These are phyloP conservation scores for Scheffersomyces stipitis DNA, from an alignment of 805 yeast genomes.

Conservation along the genomic window DNA sequence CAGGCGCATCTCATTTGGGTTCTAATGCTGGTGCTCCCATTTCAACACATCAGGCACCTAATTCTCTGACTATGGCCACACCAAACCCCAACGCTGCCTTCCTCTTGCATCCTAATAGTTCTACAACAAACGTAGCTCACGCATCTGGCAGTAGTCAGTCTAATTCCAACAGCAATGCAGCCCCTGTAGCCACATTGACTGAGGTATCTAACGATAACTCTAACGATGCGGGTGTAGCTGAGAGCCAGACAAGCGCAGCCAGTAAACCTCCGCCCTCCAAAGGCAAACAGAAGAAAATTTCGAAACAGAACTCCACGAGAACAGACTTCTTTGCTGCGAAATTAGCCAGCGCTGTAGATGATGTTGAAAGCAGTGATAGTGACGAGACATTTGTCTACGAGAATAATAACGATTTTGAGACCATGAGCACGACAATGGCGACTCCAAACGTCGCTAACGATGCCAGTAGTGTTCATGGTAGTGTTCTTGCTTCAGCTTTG, in stretches of 20 bases:
- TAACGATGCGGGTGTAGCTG: neutral
- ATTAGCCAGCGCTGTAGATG: conserved; percentile 91
- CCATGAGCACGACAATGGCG: conserved; percentile 5
- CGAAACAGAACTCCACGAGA: conserved; percentile 62
- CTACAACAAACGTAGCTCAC: neutral
- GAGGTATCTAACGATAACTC: neutral
- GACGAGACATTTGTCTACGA: conserved; percentile 98
- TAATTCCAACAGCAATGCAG: neutral
- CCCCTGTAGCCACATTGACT: neutral
- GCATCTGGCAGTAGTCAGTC: neutral
- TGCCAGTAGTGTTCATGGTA: conserved; percentile 11
- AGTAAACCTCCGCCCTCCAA: conserved; percentile 5
- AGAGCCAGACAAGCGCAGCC: neutral
- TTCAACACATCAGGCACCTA: neutral
- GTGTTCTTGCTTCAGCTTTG: conserved; percentile 3
- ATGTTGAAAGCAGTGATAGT: conserved; percentile 80
- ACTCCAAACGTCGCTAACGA: too few relatives aligned
- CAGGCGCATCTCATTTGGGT: too few relatives aligned
- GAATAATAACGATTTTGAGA: conserved; percentile 34
- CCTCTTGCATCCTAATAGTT: neutral
- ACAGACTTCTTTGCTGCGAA: conserved; percentile 95
- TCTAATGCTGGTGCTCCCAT: neutral
- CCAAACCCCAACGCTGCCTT: neutral
- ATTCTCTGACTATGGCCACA: neutral
- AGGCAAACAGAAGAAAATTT: conserved; percentile 26